Percentiles rank a stretch among this genome's conserved stretches.
Conservation (phyloP, 164 flowering plant genomes). For the Hamamelis virginiana region DNA sequence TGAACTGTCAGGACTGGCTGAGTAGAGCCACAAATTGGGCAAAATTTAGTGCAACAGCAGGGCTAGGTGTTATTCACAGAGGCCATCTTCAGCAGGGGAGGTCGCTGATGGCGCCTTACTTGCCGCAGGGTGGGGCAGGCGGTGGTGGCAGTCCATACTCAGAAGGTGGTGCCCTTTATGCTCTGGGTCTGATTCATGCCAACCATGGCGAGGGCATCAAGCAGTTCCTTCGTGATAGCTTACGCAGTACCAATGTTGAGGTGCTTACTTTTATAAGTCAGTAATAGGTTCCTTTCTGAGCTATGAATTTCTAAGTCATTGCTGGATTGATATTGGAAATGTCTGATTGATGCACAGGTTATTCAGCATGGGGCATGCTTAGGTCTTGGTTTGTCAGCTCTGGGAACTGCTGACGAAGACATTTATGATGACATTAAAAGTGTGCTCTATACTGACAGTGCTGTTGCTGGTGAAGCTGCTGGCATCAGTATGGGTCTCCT, state of each 20-base stretch:
- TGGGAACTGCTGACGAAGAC: slow-evolving; percentile 94
- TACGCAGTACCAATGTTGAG: slow-evolving; percentile 83
- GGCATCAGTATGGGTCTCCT: slow-evolving; percentile 89
- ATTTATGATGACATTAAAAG: slow-evolving; percentile 82
- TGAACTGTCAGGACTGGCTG: slow-evolving; percentile 66
- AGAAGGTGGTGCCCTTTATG: slow-evolving; percentile 95
- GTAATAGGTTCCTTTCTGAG: neutral
- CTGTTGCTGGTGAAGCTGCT: slow-evolving; percentile 98
- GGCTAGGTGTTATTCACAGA: slow-evolving; percentile 86
- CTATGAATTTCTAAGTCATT: neutral
- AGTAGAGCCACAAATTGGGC: slow-evolving; percentile 98
- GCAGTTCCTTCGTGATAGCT: slow-evolving; percentile 85
- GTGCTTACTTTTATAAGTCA: slow-evolving; percentile 21
- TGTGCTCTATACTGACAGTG: slow-evolving; percentile 86
- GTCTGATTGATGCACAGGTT: slow-evolving; percentile 52
- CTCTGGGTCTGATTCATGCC: slow-evolving; percentile 90
- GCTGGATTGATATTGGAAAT: neutral
- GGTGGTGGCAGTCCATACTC: slow-evolving; percentile 94
- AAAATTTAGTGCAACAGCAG: slow-evolving; percentile 93
- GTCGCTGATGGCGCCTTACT: slow-evolving; percentile 91
- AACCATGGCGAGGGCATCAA: slow-evolving; percentile 97
- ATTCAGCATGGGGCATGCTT: slow-evolving; percentile 95
- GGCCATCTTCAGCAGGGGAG: slow-evolving; percentile 94
- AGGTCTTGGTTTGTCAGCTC: slow-evolving; percentile 89
- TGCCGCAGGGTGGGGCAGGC: slow-evolving; percentile 84